Base-by-base conservation (phyloP, 371 early-diverging fungal genomes). In the Mortierella sp. region DNA sequence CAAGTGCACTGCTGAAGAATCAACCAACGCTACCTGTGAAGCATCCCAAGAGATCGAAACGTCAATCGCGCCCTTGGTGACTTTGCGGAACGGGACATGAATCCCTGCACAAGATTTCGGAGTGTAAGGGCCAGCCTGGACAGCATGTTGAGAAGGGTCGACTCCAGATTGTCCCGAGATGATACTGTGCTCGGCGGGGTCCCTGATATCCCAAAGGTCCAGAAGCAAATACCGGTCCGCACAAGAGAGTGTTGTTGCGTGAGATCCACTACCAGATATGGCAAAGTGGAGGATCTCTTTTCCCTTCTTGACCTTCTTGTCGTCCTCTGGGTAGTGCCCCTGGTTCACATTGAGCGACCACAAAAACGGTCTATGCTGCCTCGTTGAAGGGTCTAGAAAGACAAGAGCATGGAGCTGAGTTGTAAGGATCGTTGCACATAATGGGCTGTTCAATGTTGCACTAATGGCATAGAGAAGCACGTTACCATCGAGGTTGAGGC, bases 281-380 rank as follows among this genome's bases (percentile, higher is more conserved):
- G 65, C 65, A 14, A 65, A 65, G 24, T 38, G 65, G 65, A 65
- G 65, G 38, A 65, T 65, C 35, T 65, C 38, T 41, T 65, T 65
- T 16, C 65, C 65, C 24, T 41, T 63, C 29, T 63, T 65, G 10
- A 3, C 35, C 3, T 65, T 65, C 65, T 65, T 65, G 41, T 65
- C 65, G 10, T 38, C 65, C 32, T 65, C 65, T 16, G 65, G 65
- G 21, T 65, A 38, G 16, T 65, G 65, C 3, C 65, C 65, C 41
- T 65, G 65, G 41, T 65, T 65, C 21, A 65, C 65, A 38, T 65
- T 65, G 65, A 65, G 65, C 2, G 65, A 65, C 65, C 65, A 65
- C 35, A 65, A 35, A 10, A 65, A 65, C 6, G 65, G 65, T 10
- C 65, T 65, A 21, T 65, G 65, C 21, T 24, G 65, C 24, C 10